Conservation (phyloP, 495 filamentous ascomycete species). For the Daldinia caldariorum region DNA sequence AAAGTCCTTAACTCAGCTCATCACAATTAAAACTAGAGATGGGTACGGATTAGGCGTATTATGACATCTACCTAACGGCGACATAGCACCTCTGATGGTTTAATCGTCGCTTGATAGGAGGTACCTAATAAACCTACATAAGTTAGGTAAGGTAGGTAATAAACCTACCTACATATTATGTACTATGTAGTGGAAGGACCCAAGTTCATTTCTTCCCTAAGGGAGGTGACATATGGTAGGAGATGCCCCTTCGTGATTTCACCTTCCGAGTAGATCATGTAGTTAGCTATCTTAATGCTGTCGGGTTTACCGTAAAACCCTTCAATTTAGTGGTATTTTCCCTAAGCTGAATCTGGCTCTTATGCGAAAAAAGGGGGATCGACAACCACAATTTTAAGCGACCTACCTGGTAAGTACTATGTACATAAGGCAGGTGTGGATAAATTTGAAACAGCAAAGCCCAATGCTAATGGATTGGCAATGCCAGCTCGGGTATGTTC, state of each 20-base stretch:
- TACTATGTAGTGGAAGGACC: no score
- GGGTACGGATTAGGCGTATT: neutral
- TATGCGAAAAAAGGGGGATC: slow-evolving; percentile 4
- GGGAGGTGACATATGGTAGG: neutral
- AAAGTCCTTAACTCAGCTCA: slow-evolving; percentile 22
- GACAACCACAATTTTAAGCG: neutral
- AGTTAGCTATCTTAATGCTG: neutral
- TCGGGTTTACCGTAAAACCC: neutral
- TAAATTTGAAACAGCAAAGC: slow-evolving; percentile 15
- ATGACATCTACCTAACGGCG: neutral
- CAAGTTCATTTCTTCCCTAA: neutral
- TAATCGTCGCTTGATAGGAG: neutral
- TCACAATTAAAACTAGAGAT: slow-evolving; percentile 33
- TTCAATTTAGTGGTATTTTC: neutral
- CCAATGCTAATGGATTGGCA: neutral
- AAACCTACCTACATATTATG: neutral
- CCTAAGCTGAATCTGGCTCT: neutral
- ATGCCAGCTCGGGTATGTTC: neutral
- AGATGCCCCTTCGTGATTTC: neutral
- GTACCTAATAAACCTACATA: neutral
- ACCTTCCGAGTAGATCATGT: neutral
- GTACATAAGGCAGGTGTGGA: neutral
- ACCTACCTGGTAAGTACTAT: no score
- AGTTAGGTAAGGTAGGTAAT: no score
- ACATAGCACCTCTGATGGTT: neutral